A percentile compares a stretch with the other conserved stretches of the same genome.
These are phyloP conservation scores for Xylaria sp. DNA, from an alignment of 2,329 filamentous ascomycete species.

Conservation along the genomic window DNA sequence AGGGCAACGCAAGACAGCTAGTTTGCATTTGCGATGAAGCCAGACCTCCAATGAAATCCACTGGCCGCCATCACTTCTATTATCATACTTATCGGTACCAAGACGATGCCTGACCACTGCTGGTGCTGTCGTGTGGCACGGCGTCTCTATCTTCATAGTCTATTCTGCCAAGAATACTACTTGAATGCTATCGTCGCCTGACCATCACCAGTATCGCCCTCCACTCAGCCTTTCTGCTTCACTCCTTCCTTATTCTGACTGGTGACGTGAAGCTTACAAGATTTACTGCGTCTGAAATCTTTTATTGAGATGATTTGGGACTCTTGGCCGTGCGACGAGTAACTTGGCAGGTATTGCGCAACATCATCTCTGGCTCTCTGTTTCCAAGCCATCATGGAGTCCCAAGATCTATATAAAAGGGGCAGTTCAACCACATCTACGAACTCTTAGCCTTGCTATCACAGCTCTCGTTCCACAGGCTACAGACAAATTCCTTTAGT, in stretches of 20 bases:
- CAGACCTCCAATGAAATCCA: background rate
- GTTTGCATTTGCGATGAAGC: slow-evolving; percentile 1
- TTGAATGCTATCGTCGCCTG: slow-evolving; percentile 19
- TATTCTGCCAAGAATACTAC: slow-evolving; percentile 29
- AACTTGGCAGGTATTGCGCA: slow-evolving; percentile 32
- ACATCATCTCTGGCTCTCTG: slow-evolving; percentile 24
- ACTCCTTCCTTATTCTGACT: slow-evolving; percentile 45
- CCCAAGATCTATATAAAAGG: slow-evolving; percentile 31
- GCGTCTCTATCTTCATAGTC: slow-evolving; percentile 13
- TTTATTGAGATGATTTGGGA: slow-evolving; percentile 36
- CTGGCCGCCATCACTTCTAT: slow-evolving; percentile 10
- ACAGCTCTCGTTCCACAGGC: slow-evolving; percentile 26
- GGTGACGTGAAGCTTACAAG: slow-evolving; percentile 27
- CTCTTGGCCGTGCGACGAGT: slow-evolving; percentile 32
- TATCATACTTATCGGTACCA: slow-evolving; percentile 8
- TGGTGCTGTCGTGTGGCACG: slow-evolving; percentile 1
- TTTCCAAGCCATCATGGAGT: slow-evolving; percentile 10
- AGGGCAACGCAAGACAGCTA: background rate
- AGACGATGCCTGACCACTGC: background rate
- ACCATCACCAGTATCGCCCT: slow-evolving; percentile 15
- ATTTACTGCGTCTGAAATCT: slow-evolving; percentile 16
- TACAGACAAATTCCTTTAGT: slow-evolving; percentile 7
- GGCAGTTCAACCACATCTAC: slow-evolving; percentile 3
- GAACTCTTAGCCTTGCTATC: slow-evolving; percentile 3
- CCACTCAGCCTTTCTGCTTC: slow-evolving; percentile 14